These are phyloP conservation scores for Boletus mariae DNA, from an alignment of 1,284 basidiomycete species.

Conservation along the genomic window DNA sequence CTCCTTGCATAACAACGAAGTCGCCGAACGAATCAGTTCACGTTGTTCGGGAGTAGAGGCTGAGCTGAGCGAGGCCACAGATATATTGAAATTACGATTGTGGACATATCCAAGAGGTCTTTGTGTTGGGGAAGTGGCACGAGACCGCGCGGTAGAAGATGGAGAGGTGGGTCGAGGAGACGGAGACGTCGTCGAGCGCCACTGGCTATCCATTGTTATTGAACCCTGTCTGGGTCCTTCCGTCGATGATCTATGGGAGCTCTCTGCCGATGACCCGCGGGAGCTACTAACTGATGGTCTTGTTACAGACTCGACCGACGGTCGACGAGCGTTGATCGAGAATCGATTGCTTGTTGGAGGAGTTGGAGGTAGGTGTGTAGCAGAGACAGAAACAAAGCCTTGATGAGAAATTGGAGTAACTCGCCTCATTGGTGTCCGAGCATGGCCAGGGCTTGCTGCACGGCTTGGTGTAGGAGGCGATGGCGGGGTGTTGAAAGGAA, in stretches of 20 bases:
- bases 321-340: conserved; percentile 33
- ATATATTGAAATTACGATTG: conserved; percentile 51
- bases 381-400: conserved; percentile 36
- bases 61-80: conserved; percentile 47
- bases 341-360: conserved; percentile 31
- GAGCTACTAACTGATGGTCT: conserved; percentile 27
- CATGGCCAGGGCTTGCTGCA: conserved; percentile 40
- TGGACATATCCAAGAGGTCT: conserved; percentile 46
- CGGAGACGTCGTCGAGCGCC: conserved; percentile 33
- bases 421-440: conserved; percentile 33
- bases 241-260: conserved; percentile 25
- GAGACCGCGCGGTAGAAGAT: conserved; percentile 21
- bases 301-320: conserved; percentile 9
- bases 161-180: conserved; percentile 36
- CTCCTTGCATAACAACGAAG: conserved; percentile 60
- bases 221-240: conserved; percentile 30
- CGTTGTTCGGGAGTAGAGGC: conserved; percentile 53
- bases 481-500: conserved; percentile 36
- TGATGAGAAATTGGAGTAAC: conserved; percentile 34
- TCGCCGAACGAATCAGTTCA: conserved; percentile 60
- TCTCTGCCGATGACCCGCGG: conserved; percentile 36
- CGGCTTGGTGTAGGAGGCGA: conserved; percentile 37
- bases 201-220: conserved; percentile 32
- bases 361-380: conserved; percentile 33
- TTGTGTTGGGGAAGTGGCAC: conserved; percentile 38